Percentiles rank a stretch among this genome's conserved stretches.
These are phyloP conservation scores for Draba incana DNA, from an alignment of 345 rosid genomes.

Conservation along the genomic window DNA sequence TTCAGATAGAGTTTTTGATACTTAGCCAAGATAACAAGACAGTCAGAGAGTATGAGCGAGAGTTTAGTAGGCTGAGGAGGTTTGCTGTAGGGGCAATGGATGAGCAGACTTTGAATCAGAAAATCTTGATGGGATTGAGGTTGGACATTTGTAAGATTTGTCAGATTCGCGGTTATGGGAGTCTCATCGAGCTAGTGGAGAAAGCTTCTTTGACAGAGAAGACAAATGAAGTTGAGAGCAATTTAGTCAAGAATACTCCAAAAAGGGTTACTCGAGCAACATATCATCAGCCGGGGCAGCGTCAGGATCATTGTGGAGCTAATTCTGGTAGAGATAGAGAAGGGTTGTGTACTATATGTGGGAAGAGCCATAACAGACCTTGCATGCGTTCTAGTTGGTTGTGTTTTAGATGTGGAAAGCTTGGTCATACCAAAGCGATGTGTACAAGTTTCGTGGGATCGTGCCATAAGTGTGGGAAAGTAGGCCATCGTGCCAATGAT, in stretches of 20 bases:
- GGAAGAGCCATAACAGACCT: too few relatives aligned
- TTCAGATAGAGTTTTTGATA: background rate
- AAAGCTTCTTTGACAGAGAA: background rate
- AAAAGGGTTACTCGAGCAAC: too few relatives aligned
- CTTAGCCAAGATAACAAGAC: background rate
- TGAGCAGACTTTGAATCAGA: background rate
- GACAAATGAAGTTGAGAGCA: background rate
- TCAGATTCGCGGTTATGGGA: background rate
- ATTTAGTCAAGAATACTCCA: background rate
- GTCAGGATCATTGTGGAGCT: too few relatives aligned
- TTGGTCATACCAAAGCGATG: too few relatives aligned
- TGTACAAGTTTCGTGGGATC: too few relatives aligned
- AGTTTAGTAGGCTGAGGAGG: background rate
- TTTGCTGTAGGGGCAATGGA: background rate
- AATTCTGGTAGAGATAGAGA: too few relatives aligned
- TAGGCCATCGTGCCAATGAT: too few relatives aligned
- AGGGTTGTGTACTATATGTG: too few relatives aligned
- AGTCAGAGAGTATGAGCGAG: background rate
- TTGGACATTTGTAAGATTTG: background rate
- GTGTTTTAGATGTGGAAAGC: too few relatives aligned
- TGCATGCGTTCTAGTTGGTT: too few relatives aligned
- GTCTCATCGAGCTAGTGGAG: background rate
- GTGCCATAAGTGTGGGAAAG: too few relatives aligned
- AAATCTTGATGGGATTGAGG: background rate
- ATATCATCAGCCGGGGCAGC: too few relatives aligned